Evolutionary conservation across 176 grass and related monocot species (phyloP).

Genomic region (Aegilops longissima): DNA sequence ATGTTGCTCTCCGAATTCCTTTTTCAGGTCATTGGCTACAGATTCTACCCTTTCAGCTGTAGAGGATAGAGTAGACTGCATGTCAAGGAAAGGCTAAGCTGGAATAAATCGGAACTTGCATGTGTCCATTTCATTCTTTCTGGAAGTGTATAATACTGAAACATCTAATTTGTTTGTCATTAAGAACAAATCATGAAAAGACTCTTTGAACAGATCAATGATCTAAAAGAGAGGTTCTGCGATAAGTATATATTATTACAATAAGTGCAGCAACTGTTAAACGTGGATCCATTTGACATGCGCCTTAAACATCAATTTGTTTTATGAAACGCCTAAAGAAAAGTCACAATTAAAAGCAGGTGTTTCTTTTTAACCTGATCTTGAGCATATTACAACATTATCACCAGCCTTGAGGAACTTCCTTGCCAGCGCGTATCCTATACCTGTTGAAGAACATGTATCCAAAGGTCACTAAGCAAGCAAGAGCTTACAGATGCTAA

Average conservation of each 20-base stretch:
- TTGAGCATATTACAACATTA: slow-evolving; percentile 90
- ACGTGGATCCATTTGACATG: not conserved
- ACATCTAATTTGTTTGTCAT: not conserved
- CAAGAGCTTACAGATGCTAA: not conserved
- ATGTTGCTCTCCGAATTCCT: slow-evolving; percentile 85
- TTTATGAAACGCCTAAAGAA: not conserved
- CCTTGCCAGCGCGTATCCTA: slow-evolving; percentile 78
- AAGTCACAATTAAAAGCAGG: not conserved
- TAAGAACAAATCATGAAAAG: not conserved
- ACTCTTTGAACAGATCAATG: not conserved
- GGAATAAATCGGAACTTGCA: slow-evolving; percentile 34
- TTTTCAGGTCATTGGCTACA: slow-evolving; percentile 56
- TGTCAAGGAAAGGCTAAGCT: slow-evolving; percentile 51
- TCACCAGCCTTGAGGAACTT: slow-evolving; percentile 86
- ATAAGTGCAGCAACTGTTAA: not conserved
- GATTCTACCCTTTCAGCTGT: slow-evolving; percentile 82
- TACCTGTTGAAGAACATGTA: slow-evolving; percentile 43
- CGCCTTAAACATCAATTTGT: not conserved
- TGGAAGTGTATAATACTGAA: not conserved
- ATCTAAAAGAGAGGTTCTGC: not conserved
- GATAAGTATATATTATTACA: not conserved
- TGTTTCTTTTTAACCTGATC: slow-evolving; percentile 55
- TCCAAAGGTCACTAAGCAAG: not conserved
- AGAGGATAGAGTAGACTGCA: slow-evolving; percentile 49
- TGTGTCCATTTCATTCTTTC: not conserved